These are phyloP conservation scores for Fonsecaea pedrosoi DNA, from an alignment of 2,329 filamentous ascomycete genomes.

Conservation along the genomic window DNA sequence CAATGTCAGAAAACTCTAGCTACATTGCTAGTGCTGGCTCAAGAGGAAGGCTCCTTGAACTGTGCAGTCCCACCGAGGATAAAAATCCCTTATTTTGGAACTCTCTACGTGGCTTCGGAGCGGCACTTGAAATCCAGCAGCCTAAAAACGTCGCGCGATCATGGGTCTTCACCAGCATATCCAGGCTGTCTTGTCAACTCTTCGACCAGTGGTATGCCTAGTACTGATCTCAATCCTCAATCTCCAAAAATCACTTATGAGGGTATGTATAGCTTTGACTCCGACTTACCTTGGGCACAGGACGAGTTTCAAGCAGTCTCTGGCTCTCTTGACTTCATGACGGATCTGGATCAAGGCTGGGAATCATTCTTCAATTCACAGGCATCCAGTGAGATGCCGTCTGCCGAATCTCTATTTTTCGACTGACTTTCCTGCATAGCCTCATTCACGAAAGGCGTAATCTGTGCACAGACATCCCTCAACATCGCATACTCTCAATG, in stretches of 20 bases:
- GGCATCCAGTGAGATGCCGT: neutral
- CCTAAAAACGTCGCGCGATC: neutral
- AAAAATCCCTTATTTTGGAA: conserved; percentile 20
- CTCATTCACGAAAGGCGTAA: neutral
- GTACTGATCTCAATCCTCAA: neutral
- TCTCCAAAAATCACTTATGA: conserved; percentile 12
- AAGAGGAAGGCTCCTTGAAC: neutral
- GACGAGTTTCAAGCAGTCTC: neutral
- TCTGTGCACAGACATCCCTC: neutral
- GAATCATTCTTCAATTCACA: conserved; percentile 21
- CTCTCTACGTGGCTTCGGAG: conserved; percentile 6
- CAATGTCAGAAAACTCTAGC: conserved; percentile 17
- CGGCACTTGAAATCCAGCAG: neutral
- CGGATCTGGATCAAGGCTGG: conserved; percentile 18
- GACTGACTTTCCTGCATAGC: neutral
- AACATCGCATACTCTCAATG: neutral
- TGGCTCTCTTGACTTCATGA: conserved; percentile 7
- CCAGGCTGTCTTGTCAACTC: neutral
- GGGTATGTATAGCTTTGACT: conserved; percentile 22
- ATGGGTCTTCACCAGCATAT: neutral
- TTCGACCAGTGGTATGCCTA: neutral
- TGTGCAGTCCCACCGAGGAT: conserved; percentile 9
- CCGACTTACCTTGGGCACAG: conserved; percentile 3
- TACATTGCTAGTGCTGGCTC: neutral
- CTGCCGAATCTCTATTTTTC: neutral